Evolutionary conservation across 192 early-diverging fungal species (phyloP), one percentile per base, ranked within the genome.

Genomic region (Podochytrium sp.): DNA sequence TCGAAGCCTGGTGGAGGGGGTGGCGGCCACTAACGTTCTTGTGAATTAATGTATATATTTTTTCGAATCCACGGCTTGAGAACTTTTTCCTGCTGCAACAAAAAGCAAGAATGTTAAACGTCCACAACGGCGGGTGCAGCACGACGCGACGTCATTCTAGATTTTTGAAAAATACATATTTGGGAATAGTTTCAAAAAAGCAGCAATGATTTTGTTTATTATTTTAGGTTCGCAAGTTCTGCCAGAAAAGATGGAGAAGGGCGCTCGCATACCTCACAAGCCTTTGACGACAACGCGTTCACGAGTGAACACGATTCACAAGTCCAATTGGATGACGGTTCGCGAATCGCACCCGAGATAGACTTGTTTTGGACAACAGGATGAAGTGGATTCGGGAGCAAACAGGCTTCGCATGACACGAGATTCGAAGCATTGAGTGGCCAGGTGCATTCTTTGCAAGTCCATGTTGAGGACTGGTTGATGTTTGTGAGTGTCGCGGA

Each of bases 261-360:
- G 29, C 69, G 33, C 16, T 71, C 69, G 37, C 69, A 71, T 23
- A 32, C 69, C 2, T 6, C 56, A 47, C 69, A 71, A 3, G 20
- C 23, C 20, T 23, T 43, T 43, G 38, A 29, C 25, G n/a, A 4
- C 18, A 43, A 2, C 27, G 16, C 35, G 38, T 71, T 71, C 5
- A 40, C 0, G 34, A 71, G 52, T 32, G 69, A 71, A 37, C 69
- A 71, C 3, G 69, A 23, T 29, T 59, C 69, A 37, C 69, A 71
- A 18, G 25, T 47, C 69, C 69, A 71, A 2, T 27, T n/a, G n/a
- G 25, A 12, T 35, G 12, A 37, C 34, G 30, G 29, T 56, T 37
- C 7, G 14, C 35, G 14, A 62, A 18, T 10, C 35, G 12, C 6
- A 0, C 37, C 18, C 16, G 5, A 30, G 4, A 38, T 65, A n/a